Evolutionary conservation across 345 rosid genomes (phyloP), one percentile per base, ranked within the genome.

Genomic region (Arabidopsis arenosa): DNA sequence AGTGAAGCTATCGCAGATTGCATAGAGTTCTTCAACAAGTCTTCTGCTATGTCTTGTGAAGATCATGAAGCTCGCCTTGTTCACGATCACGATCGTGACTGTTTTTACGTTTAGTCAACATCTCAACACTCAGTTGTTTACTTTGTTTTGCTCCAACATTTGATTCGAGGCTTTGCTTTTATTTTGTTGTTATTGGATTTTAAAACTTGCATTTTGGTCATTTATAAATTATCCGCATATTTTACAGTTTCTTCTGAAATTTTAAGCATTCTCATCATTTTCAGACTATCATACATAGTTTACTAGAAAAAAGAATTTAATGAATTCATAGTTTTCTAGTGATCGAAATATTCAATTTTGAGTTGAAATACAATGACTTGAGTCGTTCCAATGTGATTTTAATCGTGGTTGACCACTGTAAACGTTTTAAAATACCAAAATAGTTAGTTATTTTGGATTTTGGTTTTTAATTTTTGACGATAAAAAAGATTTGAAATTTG

Each of bases 11-110:
- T 91, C n/a, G 90, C 97, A 0, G 98, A 91, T 75, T 93, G 98
- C 79, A 93, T 93, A 26, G 98, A 89, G 93, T 93, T 93, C 84
- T 86, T 93, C 73, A 93, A 91, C 67, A 89, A 87, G 88, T 88
- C 98, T 4, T 85, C 96, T 2, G 84, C 86, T 71, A 86, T 59
- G 67, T 89, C 85, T 58, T 91, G 80, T 44, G 91, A 70, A 43
- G 80, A 85, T 45, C 83, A 85, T 18, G 86, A 82, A 72, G 88
- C 79, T 76, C 86, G 83, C 3, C 65, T 35, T 32, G 89, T 81
- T 32, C 85, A 80, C 7, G 87, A 82, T 39, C 61, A 79, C 40
- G 79, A 84, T 14, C 84, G 85, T 28, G 86, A 86, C 74, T 85
- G 63, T 59, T 66, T 79, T 54, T 73, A 67, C 57, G 78, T 79